phyloP scores from a whole-genome alignment of 2,329 filamentous ascomycete genomes.

The Cytospora paraplurivora region DNA sequence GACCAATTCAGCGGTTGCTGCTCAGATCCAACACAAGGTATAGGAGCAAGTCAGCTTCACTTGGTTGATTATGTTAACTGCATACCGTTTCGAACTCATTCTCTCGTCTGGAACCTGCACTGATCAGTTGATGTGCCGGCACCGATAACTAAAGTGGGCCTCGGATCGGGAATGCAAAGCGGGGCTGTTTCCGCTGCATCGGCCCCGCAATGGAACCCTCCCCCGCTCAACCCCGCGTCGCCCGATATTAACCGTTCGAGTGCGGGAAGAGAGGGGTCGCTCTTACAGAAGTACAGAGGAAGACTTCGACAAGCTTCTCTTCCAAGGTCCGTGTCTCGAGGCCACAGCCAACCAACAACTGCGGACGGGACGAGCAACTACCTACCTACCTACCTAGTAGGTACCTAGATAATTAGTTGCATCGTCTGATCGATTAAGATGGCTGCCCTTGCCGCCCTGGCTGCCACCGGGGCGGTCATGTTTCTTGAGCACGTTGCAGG shows the following conservation, averaged over 20 bases:
- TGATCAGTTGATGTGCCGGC: background rate
- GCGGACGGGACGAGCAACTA: background rate
- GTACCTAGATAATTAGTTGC: background rate
- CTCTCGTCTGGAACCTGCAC: background rate
- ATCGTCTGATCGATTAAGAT: conserved; percentile 4
- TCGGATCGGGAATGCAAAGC: conserved; percentile 2
- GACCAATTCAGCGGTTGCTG: no score
- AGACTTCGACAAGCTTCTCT: conserved; percentile 11
- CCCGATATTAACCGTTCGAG: conserved; percentile 29
- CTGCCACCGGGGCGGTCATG: background rate
- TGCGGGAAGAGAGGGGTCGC: background rate
- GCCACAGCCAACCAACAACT: conserved; percentile 14
- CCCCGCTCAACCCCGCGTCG: conserved; percentile 24
- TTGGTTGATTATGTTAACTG: background rate
- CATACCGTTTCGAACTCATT: background rate
- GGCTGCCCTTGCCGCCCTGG: conserved; percentile 6
- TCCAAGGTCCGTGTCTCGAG: background rate
- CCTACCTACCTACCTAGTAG: no score
- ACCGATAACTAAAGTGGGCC: background rate
- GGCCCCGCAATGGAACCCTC: conserved; percentile 19
- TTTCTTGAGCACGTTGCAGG: background rate
- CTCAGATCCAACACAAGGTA: no score
- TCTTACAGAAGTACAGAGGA: conserved; percentile 1
- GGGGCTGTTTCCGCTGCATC: conserved; percentile 23
- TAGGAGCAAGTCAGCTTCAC: no score